phyloP scores from a whole-genome alignment of 371 early-diverging fungal species.

The Mucor ambiguus region DNA sequence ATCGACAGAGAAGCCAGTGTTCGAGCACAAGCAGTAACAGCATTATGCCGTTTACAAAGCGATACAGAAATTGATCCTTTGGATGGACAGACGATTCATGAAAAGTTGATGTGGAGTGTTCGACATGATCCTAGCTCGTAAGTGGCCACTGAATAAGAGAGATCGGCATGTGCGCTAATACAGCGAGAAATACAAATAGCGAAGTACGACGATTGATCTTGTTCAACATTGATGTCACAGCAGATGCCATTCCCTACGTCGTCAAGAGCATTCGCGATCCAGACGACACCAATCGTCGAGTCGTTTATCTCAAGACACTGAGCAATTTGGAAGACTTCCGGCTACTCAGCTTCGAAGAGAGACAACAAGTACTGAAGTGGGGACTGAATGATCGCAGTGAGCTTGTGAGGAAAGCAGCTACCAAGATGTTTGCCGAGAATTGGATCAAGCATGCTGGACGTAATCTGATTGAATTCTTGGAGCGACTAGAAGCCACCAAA shows the following conservation, averaged over 20 bases:
- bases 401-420: constrained; percentile 73
- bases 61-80: constrained; percentile 57
- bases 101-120: constrained; percentile 65
- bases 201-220: constrained; percentile 87
- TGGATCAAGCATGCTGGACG: constrained; percentile 81
- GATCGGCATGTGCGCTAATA: background rate
- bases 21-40: constrained; percentile 80
- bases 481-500: constrained; percentile 80
- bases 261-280: constrained; percentile 80
- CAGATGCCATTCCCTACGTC: constrained; percentile 66
- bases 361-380: constrained; percentile 71
- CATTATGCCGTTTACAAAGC: constrained; percentile 78
- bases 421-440: constrained; percentile 69
- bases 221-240: constrained; percentile 69
- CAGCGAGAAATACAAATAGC: constrained; percentile 5
- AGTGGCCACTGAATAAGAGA: background rate
- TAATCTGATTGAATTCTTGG: constrained; percentile 79
- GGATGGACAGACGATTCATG: constrained; percentile 64
- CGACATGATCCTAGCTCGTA: constrained; percentile 81
- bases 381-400: constrained; percentile 81
- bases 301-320: constrained; percentile 71
- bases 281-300: constrained; percentile 65
- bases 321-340: constrained; percentile 70
- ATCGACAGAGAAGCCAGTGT: constrained; percentile 84
- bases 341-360: constrained; percentile 65